A percentile compares a stretch with the other conserved stretches of the same genome.
Evolutionary conservation across 768 basidiomycete genomes (phyloP).

Genomic region (Trametes meyenii): DNA sequence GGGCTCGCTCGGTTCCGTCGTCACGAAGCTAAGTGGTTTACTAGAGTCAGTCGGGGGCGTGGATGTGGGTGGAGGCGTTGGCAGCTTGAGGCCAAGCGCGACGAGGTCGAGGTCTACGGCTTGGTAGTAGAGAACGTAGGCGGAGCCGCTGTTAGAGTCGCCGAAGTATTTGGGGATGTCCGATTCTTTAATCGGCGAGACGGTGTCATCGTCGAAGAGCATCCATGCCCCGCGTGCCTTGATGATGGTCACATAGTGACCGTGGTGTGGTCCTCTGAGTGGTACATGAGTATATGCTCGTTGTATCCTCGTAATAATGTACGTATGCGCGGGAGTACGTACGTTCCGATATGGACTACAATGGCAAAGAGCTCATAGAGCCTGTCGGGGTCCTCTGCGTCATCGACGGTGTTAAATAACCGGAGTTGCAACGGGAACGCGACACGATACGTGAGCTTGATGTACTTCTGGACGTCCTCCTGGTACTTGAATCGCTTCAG

Average conservation of each 20-base stretch:
- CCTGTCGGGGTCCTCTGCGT: conserved; percentile 87
- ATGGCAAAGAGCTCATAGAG: conserved; percentile 95
- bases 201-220: conserved; percentile 94
- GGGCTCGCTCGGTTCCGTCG: conserved; percentile 14
- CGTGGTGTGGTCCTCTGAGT: conserved; percentile 92
- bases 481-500: conserved; percentile 99
- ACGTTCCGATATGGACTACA: conserved; percentile 99
- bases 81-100: conserved; percentile 64
- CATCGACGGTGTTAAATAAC: conserved; percentile 96
- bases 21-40: conserved; percentile 22
- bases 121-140: conserved; percentile 97
- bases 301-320: too few relatives aligned
- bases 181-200: conserved; percentile 82
- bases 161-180: conserved; percentile 96
- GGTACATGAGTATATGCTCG: neutral
- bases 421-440: conserved; percentile 95
- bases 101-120: conserved; percentile 81
- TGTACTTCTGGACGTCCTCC: conserved; percentile 86
- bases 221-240: conserved; percentile 84
- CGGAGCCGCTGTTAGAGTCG: conserved; percentile 83
- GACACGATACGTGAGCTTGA: conserved; percentile 95
- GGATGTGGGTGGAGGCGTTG: conserved; percentile 28
- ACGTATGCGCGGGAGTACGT: conserved; percentile 14
- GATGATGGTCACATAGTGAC: conserved; percentile 96
- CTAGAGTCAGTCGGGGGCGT: conserved; percentile 11